Conservation (phyloP, 2,329 filamentous ascomycete species). For the Curvularia verruculosa region DNA sequence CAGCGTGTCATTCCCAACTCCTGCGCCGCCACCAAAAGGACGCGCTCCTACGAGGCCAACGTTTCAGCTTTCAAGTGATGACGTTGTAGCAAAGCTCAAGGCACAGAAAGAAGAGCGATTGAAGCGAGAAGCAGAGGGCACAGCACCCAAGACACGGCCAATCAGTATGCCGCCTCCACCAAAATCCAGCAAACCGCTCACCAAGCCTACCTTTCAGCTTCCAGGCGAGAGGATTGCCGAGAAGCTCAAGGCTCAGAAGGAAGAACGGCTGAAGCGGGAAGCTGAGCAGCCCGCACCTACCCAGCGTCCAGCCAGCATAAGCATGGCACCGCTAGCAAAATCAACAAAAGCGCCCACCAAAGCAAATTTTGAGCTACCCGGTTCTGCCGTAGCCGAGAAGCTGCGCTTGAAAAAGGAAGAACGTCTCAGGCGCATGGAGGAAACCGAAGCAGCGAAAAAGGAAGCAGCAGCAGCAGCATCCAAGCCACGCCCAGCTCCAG, state of each 20-base stretch:
- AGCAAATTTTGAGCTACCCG: slow-evolving; percentile 60
- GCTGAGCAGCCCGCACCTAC: slow-evolving; percentile 13
- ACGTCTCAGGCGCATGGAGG: slow-evolving; percentile 42
- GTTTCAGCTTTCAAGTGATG: slow-evolving; percentile 61
- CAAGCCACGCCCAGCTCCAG: slow-evolving; percentile 40
- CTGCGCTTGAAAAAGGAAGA: slow-evolving; percentile 43
- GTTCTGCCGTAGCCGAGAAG: slow-evolving; percentile 56
- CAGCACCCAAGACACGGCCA: slow-evolving; percentile 43
- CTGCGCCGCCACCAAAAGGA: slow-evolving; percentile 54
- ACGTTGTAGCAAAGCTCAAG: slow-evolving; percentile 60
- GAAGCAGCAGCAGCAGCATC: slow-evolving; percentile 35
- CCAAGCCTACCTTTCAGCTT: slow-evolving; percentile 58
- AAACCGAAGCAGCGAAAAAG: slow-evolving; percentile 46
- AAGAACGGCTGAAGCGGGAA: slow-evolving; percentile 44
- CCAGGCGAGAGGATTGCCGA: slow-evolving; percentile 59
- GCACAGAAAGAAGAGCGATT: slow-evolving; percentile 57
- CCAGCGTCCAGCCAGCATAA: slow-evolving; percentile 17
- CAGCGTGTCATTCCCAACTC: slow-evolving; percentile 56
- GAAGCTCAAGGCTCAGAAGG: slow-evolving; percentile 41
- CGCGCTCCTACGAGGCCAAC: slow-evolving; percentile 58
- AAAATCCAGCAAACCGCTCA: slow-evolving; percentile 59
- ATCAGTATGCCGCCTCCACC: slow-evolving; percentile 55
- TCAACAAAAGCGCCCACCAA: slow-evolving; percentile 59
- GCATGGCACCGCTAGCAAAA: slow-evolving; percentile 50
- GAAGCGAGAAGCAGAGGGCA: slow-evolving; percentile 52